Conservation (phyloP, 352 stramenopile genomes). For the Vaucheria bursata region DNA sequence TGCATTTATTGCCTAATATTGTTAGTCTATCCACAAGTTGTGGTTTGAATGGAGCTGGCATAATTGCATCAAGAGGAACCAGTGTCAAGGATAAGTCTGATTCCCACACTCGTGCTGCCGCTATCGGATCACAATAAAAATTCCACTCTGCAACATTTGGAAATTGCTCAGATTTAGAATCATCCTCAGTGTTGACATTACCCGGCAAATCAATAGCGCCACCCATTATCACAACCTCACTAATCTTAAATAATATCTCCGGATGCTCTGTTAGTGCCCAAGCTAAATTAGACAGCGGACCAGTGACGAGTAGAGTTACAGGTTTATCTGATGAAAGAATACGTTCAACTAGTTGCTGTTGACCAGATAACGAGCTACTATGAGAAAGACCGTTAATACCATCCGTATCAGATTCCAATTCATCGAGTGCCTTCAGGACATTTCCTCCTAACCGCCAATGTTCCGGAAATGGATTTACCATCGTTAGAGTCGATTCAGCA, state of each 20-base stretch:
- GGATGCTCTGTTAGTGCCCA: constrained; percentile 38
- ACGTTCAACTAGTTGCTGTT: constrained; percentile 17
- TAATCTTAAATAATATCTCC: constrained; percentile 10
- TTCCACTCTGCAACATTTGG: constrained; percentile 40
- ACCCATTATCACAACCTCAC: constrained; percentile 41
- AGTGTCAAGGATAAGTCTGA: constrained; percentile 29
- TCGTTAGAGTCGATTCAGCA: constrained; percentile 18
- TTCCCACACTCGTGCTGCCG: constrained; percentile 38
- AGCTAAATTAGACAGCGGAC: constrained; percentile 35
- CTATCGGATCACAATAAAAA: constrained; percentile 34
- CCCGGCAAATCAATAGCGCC: constrained; percentile 31
- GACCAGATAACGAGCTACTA: not conserved
- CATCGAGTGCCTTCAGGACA: not conserved
- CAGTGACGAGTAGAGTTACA: constrained; percentile 34
- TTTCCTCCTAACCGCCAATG: not conserved
- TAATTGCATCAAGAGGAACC: constrained; percentile 34
- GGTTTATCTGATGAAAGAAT: constrained; percentile 22
- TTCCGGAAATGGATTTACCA: constrained; percentile 28
- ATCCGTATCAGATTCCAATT: not conserved
- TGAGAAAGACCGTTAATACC: not conserved
- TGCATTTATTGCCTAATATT: constrained; percentile 2
- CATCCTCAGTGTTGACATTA: constrained; percentile 11
- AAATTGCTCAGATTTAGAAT: constrained; percentile 1
- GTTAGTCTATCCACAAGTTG: not conserved
- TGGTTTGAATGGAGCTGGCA: constrained; percentile 26